Conservation (phyloP, 2,329 filamentous ascomycete species). For the Aspergillus neoniger region DNA sequence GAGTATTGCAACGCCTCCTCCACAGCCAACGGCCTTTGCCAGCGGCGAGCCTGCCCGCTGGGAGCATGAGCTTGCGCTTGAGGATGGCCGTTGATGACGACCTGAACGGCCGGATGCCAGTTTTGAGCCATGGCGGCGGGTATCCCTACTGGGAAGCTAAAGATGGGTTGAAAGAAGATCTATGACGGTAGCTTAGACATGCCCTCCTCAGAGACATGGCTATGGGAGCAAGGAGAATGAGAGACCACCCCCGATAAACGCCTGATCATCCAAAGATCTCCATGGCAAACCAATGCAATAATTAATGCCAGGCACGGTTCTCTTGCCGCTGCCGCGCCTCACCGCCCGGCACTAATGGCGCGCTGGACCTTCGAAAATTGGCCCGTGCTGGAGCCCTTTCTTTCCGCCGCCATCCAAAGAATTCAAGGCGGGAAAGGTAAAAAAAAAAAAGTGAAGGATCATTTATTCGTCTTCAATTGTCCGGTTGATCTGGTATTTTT, state of each 20-base stretch:
- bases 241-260: constrained; percentile 17
- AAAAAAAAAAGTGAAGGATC: constrained; percentile 14
- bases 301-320: constrained; percentile 28
- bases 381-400: constrained; percentile 23
- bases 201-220: constrained; percentile 38
- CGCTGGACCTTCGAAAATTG: constrained; percentile 9
- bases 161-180: constrained; percentile 25
- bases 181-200: constrained; percentile 25
- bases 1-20: constrained; percentile 53
- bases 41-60: constrained; percentile 31
- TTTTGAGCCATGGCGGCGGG: constrained; percentile 42
- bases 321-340: constrained; percentile 27
- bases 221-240: constrained; percentile 24
- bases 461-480: background rate
- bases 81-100: constrained; percentile 43
- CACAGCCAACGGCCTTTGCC: constrained; percentile 44
- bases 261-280: constrained; percentile 10
- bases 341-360: constrained; percentile 29
- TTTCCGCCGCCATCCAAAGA: constrained; percentile 17
- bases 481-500: background rate
- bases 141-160: constrained; percentile 26
- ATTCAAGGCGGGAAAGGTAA: background rate
- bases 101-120: constrained; percentile 43
- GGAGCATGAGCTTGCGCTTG: constrained; percentile 29
- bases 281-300: constrained; percentile 23